phyloP scores from a whole-genome alignment of 768 basidiomycete genomes.

The Mycena haematopus region DNA sequence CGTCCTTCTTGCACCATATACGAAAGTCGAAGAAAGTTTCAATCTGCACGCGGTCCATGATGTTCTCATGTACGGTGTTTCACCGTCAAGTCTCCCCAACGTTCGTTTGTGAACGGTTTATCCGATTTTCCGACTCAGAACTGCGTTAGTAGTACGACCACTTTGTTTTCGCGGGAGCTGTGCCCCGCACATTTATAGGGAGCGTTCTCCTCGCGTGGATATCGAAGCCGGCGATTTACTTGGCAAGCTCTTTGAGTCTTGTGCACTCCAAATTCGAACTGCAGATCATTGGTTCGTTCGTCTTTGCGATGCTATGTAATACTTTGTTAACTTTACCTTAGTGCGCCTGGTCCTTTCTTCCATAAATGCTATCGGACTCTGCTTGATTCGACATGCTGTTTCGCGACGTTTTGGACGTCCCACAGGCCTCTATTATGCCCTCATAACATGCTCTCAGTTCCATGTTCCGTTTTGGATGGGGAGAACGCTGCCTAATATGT shows the following conservation, averaged over 20 bases:
- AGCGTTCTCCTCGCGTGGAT: constrained; percentile 71
- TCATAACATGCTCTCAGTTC: constrained; percentile 85
- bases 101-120: constrained; percentile 45
- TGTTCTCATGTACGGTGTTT: constrained; percentile 76
- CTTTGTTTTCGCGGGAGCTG: constrained; percentile 82
- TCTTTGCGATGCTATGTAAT: constrained; percentile 16
- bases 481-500: constrained; percentile 93
- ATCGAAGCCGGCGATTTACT: constrained; percentile 52
- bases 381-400: constrained; percentile 67
- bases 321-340: constrained; percentile 38
- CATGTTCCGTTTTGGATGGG: constrained; percentile 95
- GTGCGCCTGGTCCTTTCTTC: constrained; percentile 78
- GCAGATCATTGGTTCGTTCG: constrained; percentile 76
- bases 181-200: constrained; percentile 88
- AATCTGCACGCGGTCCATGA: constrained; percentile 93
- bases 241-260: constrained; percentile 49
- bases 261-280: constrained; percentile 66
- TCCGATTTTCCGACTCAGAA: constrained; percentile 10
- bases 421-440: constrained; percentile 62
- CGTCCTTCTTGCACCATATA: constrained; percentile 82
- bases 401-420: constrained; percentile 66
- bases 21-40: constrained; percentile 98
- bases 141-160: constrained; percentile 80
- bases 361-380: constrained; percentile 66
- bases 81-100: constrained; percentile 47